Base-by-base conservation (phyloP, 1,284 basidiomycete species). In the Apiotrichum domesticum region DNA sequence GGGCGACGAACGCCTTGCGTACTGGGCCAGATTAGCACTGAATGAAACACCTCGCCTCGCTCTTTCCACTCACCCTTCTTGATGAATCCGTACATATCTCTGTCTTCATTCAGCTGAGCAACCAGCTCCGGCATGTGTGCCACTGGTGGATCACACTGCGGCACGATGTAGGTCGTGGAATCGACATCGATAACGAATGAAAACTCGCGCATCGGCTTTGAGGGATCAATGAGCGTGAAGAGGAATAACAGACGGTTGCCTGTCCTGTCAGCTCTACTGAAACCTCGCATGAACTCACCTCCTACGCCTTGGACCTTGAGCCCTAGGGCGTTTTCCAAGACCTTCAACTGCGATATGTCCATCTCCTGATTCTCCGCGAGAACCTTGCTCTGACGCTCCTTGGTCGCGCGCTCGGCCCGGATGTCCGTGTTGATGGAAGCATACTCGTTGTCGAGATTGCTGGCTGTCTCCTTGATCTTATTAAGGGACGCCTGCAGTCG, bases 131-230 rank as follows among this genome's bases (percentile, higher is more conserved):
- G 53, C 32, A 76, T 59, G 15, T 56, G 55, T 1, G 71, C 57
- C 7, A 78, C 50, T 0, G 70, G 66, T 4, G 75, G 74, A 32
- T 68, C 66, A 58, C 74, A 76, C 43, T 67, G 67, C 4, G 76
- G 70, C 14, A 76, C 76, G 79, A 82, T 82, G 66, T 89, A 91
- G 2, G 77, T 71, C 10, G 77, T 73, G 8, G 76, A 73, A 0
- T 85, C 83, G 14, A 90, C 79, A 66, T 94, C 88, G 33, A 93
- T 71, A 0, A 91, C 84, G 56, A 93, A 79, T 54, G 81, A 85
- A 62, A 85, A 89, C 65, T 90, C 87, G 35, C 82, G 79, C 13
- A 81, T 77, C 3, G 79, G 78, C 55, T 86, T 81, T 0, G 76
- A 64, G 2, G 81, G 78, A 66, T 88, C 86, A 44, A 92, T 73